Conservation (phyloP, 768 basidiomycete genomes). For the Russula ochroleuca region DNA sequence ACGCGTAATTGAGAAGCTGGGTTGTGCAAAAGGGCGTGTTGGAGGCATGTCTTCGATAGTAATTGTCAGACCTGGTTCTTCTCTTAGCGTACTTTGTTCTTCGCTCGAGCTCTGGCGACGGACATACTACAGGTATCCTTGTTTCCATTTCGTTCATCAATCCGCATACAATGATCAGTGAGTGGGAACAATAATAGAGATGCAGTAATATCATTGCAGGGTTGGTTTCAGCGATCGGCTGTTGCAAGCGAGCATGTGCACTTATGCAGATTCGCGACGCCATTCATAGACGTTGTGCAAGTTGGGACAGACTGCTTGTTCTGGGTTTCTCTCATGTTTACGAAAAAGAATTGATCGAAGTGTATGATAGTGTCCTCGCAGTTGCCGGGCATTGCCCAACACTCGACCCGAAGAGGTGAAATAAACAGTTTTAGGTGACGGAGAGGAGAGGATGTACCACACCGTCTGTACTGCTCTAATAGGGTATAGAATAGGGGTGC, state of each 20-base stretch:
- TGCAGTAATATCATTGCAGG: neutral
- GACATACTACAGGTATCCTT: slow-evolving; percentile 2
- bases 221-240: neutral
- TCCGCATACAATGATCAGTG: neutral
- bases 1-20: neutral
- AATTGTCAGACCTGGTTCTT: slow-evolving; percentile 14
- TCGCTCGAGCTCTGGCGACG: slow-evolving; percentile 2
- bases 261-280: neutral
- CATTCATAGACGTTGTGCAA: neutral
- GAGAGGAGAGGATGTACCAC: neutral
- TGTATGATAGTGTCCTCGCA: neutral
- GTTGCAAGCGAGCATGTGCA: neutral
- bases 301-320: slow-evolving; percentile 1
- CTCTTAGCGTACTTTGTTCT: slow-evolving; percentile 19
- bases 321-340: neutral
- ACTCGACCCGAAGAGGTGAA: neutral
- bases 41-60: slow-evolving; percentile 9
- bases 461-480: no score
- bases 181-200: slow-evolving; percentile 1
- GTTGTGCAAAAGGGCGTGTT: slow-evolving; percentile 6
- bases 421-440: neutral
- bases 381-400: slow-evolving; percentile 7
- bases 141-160: slow-evolving; percentile 3
- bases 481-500: neutral
- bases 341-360: slow-evolving; percentile 9